Percentiles rank a stretch among this genome's conserved stretches.
Conservation (phyloP, 129 eudicot species). For the Calendula officinalis region DNA sequence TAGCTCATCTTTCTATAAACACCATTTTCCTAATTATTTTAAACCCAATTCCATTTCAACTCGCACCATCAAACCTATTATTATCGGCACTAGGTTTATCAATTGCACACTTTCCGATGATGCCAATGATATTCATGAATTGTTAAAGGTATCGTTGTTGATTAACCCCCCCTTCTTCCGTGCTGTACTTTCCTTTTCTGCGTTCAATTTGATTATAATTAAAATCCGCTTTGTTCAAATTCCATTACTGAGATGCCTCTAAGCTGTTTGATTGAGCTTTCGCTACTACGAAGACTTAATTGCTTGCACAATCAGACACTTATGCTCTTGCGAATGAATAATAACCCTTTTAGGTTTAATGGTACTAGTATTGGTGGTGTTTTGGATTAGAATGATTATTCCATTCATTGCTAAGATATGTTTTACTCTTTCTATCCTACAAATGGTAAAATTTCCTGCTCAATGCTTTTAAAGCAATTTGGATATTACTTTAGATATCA, state of each 20-base stretch:
- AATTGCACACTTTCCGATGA: constrained; percentile 33
- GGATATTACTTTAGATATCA: not conserved
- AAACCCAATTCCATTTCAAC: constrained; percentile 25
- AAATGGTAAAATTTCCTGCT: not conserved
- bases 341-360: constrained; percentile 1
- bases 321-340: not conserved
- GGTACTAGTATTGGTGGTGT: not conserved
- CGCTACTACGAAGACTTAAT: not conserved
- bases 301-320: constrained; percentile 7
- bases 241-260: not conserved
- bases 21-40: not conserved
- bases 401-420: not conserved
- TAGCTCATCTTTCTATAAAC: constrained; percentile 25
- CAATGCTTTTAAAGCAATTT: not conserved
- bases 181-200: too few species aligned
- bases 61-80: constrained; percentile 11
- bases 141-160: constrained; percentile 23
- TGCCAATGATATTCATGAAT: constrained; percentile 28
- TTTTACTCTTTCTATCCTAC: too few species aligned
- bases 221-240: not conserved
- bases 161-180: not conserved
- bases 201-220: not conserved
- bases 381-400: not conserved
- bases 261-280: not conserved
- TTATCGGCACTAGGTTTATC: not conserved